phyloP scores from a whole-genome alignment of 306 rosid species.

The Mimosa pudica region DNA sequence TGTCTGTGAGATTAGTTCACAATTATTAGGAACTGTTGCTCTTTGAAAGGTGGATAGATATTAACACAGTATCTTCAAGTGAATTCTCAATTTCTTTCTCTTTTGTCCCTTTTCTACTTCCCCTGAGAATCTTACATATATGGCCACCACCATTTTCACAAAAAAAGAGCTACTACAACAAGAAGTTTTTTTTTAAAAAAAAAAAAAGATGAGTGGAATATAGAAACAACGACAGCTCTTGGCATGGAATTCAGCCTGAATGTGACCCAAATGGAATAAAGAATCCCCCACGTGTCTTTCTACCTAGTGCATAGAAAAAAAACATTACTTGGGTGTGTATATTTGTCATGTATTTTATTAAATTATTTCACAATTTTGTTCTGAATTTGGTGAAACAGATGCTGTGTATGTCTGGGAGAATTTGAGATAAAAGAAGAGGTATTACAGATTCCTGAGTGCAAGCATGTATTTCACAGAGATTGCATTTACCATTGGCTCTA shows the following conservation, averaged over 20 bases:
- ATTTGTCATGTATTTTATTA: background rate
- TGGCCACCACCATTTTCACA: conserved; percentile 51
- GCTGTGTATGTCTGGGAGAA: conserved; percentile 86
- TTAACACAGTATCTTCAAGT: conserved; percentile 23
- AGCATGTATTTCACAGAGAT: conserved; percentile 74
- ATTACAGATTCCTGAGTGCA: conserved; percentile 69
- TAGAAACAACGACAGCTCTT: conserved; percentile 28
- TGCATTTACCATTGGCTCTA: conserved; percentile 81
- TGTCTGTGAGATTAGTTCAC: background rate
- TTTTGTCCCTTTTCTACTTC: background rate
- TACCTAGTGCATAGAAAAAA: conserved; percentile 13
- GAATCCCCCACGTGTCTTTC: conserved; percentile 25
- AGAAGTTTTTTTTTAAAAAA: background rate
- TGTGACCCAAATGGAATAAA: conserved; percentile 40
- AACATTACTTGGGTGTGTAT: background rate
- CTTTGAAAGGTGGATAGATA: conserved; percentile 9
- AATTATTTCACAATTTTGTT: conserved; percentile 5
- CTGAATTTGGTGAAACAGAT: conserved; percentile 44
- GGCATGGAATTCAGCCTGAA: conserved; percentile 28
- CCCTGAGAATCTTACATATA: conserved; percentile 38
- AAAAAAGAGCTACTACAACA: conserved; percentile 20
- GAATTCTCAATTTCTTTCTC: conserved; percentile 17
- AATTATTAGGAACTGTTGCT: conserved; percentile 8
- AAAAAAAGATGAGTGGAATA: conserved; percentile 33
- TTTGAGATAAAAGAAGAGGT: conserved; percentile 77